Evolutionary conservation across 2,329 filamentous ascomycete genomes (phyloP).

Genomic region (Neospermospora avenae): DNA sequence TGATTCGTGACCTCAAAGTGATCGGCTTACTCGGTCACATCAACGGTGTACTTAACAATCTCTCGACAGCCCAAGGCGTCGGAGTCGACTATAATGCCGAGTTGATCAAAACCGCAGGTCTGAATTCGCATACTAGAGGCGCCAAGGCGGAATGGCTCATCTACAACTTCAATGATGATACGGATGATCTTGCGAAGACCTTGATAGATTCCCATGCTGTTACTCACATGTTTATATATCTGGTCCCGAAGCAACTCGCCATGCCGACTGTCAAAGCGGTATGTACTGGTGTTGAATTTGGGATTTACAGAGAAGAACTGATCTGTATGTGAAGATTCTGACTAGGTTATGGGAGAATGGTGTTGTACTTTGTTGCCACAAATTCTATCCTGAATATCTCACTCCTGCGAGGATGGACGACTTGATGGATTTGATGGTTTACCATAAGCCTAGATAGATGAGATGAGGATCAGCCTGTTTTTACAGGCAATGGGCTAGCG

Average conservation of each 20-base stretch:
- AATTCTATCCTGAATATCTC: constrained; percentile 24
- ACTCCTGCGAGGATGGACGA: constrained; percentile 15
- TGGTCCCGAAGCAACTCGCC: constrained; percentile 25
- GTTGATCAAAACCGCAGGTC: constrained; percentile 22
- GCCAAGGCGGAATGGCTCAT: constrained; percentile 19
- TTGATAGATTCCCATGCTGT: constrained; percentile 14
- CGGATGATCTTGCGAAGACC: constrained; percentile 21
- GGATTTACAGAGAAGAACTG: too few relatives aligned
- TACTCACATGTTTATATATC: constrained; percentile 27
- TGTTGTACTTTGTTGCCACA: constrained; percentile 24
- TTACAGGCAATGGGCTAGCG: too few relatives aligned
- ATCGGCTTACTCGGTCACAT: constrained; percentile 22
- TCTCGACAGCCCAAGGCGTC: constrained; percentile 13
- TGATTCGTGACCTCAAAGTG: constrained; percentile 7
- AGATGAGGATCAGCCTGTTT: too few relatives aligned
- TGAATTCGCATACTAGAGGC: constrained; percentile 10
- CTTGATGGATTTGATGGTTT: constrained; percentile 24
- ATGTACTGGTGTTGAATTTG: neutral
- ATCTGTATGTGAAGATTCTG: constrained; percentile 4
- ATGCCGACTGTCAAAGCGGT: constrained; percentile 16
- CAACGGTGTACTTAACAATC: constrained; percentile 7
- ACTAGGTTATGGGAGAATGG: constrained; percentile 16
- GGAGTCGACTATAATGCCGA: constrained; percentile 25
- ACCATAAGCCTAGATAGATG: constrained; percentile 15
- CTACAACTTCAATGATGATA: constrained; percentile 28